phyloP scores from a whole-genome alignment of 164 flowering plant species.

The Vitis riparia region DNA sequence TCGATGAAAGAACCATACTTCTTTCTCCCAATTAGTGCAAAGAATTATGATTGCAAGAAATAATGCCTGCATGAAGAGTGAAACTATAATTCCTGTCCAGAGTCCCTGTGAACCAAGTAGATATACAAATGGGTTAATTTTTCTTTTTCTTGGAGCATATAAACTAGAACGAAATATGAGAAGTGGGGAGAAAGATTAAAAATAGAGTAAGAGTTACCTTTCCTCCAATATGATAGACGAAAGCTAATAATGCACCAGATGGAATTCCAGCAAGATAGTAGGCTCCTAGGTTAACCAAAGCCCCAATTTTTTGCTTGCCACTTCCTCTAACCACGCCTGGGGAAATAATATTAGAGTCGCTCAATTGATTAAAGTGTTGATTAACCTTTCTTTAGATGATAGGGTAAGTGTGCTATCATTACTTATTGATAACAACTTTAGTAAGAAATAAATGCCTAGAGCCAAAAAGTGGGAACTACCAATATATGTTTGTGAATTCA shows the following conservation, averaged over 20 bases:
- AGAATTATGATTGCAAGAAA: constrained; percentile 13
- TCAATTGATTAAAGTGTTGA: neutral
- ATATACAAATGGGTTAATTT: no score
- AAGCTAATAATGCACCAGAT: constrained; percentile 24
- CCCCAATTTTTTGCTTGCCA: constrained; percentile 48
- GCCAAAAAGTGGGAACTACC: no score
- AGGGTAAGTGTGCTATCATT: no score
- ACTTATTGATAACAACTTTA: no score
- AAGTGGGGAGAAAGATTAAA: neutral
- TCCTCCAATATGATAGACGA: constrained; percentile 31
- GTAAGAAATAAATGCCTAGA: no score
- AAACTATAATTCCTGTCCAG: constrained; percentile 30
- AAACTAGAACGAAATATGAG: neutral
- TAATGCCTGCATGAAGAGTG: constrained; percentile 22
- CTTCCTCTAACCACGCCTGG: constrained; percentile 41
- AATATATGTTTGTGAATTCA: no score
- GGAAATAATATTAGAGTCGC: neutral
- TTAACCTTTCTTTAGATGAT: neutral
- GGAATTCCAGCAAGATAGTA: constrained; percentile 46
- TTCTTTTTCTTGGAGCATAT: neutral
- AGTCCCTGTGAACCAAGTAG: constrained; percentile 23
- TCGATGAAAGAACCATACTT: constrained; percentile 10
- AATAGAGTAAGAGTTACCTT: constrained; percentile 23
- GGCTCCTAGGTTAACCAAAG: constrained; percentile 35
- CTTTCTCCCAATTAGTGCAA: constrained; percentile 29